Base-by-base conservation (phyloP, 2,329 filamentous ascomycete genomes). In the Dactylellina drechsleri region DNA sequence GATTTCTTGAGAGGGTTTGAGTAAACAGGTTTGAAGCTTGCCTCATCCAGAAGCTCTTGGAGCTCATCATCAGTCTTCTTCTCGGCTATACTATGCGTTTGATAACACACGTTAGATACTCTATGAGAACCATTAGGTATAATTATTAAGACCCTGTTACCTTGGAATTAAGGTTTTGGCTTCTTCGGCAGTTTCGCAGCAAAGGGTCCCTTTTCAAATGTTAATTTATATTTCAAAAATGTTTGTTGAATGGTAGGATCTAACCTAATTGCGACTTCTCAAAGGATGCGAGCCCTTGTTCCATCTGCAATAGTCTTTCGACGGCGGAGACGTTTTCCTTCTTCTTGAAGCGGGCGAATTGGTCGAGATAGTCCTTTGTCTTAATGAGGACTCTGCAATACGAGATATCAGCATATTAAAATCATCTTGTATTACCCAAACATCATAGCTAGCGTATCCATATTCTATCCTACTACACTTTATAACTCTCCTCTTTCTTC, bases 291-390 rank as follows among this genome's bases (percentile, higher is more conserved):
- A 99, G 85, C 81, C 92, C 89, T 77, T 89, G 88, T 81, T 92
- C 91, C 71, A 90, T 87, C 78, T 91, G 91, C 77, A 97, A 86
- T 79, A 97, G 85, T 73, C 92, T 89, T 83, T 96, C 93, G 36
- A 98, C 92, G n/a, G 92, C 92, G 83, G 97, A 92, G 80, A 97
- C 91, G 78, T 95, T 95, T 82, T 96, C 92, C 82, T 94, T 93
- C 80, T 93, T 90, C 84, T 97, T 96, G 87, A 98, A 98, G 41
- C 95, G 91, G 16, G 93, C 91, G 83, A 99, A 99, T 77, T 93
- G 89, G 80, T 97, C 93, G 64, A 98, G 88, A 83, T 99, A 98
- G 81, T 93, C 92, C 78, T 93, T 87, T 26, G 94, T 97, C 82
- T 96, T 93, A 77, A 88, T 89, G 67, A 97, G 86, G 82, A 93